Base-by-base conservation (phyloP, 129 eudicot species). In the Flaveria robusta region DNA sequence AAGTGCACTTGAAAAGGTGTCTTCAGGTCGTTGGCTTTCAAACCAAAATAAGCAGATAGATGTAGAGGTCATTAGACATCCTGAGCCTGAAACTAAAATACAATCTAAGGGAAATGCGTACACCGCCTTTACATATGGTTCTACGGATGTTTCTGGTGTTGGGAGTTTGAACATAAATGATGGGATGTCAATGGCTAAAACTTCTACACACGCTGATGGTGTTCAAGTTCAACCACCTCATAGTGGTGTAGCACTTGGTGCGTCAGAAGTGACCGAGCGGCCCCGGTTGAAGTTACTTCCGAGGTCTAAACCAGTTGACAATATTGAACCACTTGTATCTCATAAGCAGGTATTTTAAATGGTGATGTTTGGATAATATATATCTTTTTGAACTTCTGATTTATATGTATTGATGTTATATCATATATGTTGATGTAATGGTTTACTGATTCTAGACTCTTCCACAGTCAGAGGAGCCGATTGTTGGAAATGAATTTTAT, bases 1-100 rank as follows among this genome's bases (percentile, higher is more conserved):
- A 9, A 91, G 99, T 83, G 97, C 99, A 11, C 86, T 95, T 18
- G 97, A 95, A 76, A 87, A 95, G 83, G 89, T 95, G 13, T 84
- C 97, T 51, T 95, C 97, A 7, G 99, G 97, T 16, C 82, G 97
- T 65, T 95, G 99, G 99, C 92, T 86, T 68, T 87, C 96, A 6
- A 94, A 89, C 71, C 92, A 87, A 65, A 74, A 79, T 58, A 76
- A 82, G 67, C 90, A 43, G 66, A 78, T 79, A 39, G 97, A 91
- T 67, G 86, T 85, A 27, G 99, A 90, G 82, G 88, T 84, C 3
- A 77, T 89, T 71, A 76, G 84, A 60, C 93, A 78, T 65, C 77
- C 86, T 0, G 93, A 87, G 67, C 68, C 77, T 0, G 89, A 86
- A 58, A 68, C 59, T 49, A 85, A 74, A 43, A 49, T 56, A 16